Base-by-base conservation (phyloP, 1,284 basidiomycete species). In the Malassezia brasiliensis region DNA sequence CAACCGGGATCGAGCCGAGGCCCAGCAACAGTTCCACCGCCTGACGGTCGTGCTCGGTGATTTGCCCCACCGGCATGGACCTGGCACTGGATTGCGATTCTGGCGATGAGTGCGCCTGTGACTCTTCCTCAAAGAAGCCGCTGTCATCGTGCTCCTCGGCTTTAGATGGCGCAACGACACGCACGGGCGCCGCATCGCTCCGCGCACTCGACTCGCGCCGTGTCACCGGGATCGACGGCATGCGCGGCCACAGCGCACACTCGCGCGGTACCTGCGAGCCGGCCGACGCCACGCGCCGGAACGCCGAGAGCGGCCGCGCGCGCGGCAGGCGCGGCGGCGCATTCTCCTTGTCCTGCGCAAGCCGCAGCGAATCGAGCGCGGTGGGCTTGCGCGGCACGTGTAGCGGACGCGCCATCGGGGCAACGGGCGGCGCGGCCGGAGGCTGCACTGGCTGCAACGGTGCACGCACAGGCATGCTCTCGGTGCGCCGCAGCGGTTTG, bases 1-100 rank as follows among this genome's bases (percentile, higher is more conserved):
- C 34, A 34, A 17, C 38, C 28, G 58, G 14, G 14, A 34, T 25
- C 19, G 22, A 58, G n/a, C 61, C 64, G n/a, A 68, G 56, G 0
- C 66, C 66, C 7, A 68, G 56, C 15, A 68, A 41, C 46, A 68
- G 47, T 35, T 68, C 65, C 10, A 63, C 66, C 1, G 66, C 66
- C 25, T 65, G 63, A 17, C 58, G 61, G 50, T 68, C 66, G 28
- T 66, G 44, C 28, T 52, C 50, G 22, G 50, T 44, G 12, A 46
- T 31, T 7, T 25, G 15, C 34, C 14, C 22, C 19, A 41, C 14
- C 14, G 35, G 31, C 47, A 36, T 42, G 10, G 20, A 28, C 15
- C 11, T 37, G 10, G 31, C 32, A 37, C 25, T 14, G 22, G 17
- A 11, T n/a, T 22, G 15, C 25, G 51, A 10, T 17, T 17, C 34